Conservation (phyloP, 345 rosid species). For the Hypericum perforatum region DNA sequence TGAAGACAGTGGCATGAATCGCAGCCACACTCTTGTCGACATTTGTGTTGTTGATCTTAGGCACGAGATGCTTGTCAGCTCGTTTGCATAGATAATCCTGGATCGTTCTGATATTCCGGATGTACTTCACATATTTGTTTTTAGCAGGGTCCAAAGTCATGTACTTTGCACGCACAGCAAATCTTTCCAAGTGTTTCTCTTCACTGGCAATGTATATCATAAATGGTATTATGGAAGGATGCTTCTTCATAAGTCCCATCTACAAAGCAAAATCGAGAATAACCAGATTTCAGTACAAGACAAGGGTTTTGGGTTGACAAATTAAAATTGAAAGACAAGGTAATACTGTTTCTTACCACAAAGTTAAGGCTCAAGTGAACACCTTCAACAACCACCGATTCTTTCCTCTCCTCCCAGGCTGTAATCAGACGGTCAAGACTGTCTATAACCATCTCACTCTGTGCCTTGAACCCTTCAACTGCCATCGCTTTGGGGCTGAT, state of each 20-base stretch:
- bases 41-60: conserved; percentile 92
- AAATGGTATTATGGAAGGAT: conserved; percentile 93
- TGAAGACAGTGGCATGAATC: conserved; percentile 92
- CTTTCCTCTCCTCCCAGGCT: conserved; percentile 94
- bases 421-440: conserved; percentile 97
- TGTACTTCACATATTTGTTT: conserved; percentile 92
- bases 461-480: conserved; percentile 91
- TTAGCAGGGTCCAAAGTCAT: conserved; percentile 96
- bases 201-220: conserved; percentile 93
- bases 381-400: conserved; percentile 96
- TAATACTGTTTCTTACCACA: conserved; percentile 47
- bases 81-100: conserved; percentile 88
- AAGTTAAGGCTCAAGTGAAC: conserved; percentile 98
- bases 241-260: conserved; percentile 99
- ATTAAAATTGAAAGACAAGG: background rate
- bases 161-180: conserved; percentile 98
- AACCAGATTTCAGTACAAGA: conserved; percentile 3
- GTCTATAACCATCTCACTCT: conserved; percentile 98
- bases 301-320: conserved; percentile 5
- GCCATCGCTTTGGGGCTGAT: conserved; percentile 91
- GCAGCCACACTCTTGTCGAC: conserved; percentile 96
- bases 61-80: conserved; percentile 96
- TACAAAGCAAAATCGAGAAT: conserved; percentile 20
- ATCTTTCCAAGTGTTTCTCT: conserved; percentile 95
- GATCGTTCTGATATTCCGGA: conserved; percentile 85